These are phyloP conservation scores for Suhomyces bokatorum DNA, from an alignment of 1,139 yeast species.

Conservation along the genomic window DNA sequence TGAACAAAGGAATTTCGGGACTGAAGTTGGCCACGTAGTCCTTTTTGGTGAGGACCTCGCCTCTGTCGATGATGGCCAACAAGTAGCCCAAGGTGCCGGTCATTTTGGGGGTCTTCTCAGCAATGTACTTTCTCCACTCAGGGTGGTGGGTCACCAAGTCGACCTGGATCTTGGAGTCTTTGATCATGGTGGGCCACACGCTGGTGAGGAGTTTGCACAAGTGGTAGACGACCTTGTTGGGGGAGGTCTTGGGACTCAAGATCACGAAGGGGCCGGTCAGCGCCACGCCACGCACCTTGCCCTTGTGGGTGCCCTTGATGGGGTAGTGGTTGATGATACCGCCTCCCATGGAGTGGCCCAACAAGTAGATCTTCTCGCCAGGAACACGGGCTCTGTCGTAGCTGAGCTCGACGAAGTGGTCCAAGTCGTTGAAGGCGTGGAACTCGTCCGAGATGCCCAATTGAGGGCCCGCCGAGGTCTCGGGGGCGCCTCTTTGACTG, in stretches of 20 bases:
- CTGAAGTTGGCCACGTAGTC: constrained; percentile 44
- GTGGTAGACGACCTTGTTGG: constrained; percentile 48
- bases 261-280: constrained; percentile 69
- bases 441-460: constrained; percentile 69
- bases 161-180: constrained; percentile 56
- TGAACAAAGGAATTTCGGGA: constrained; percentile 37
- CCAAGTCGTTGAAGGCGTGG: constrained; percentile 67
- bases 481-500: constrained; percentile 90
- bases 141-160: constrained; percentile 59
- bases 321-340: constrained; percentile 77
- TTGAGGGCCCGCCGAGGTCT: constrained; percentile 59
- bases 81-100: constrained; percentile 45
- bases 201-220: constrained; percentile 51
- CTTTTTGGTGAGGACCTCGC: constrained; percentile 49
- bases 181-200: constrained; percentile 52
- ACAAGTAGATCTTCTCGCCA: constrained; percentile 52
- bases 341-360: constrained; percentile 98
- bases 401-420: constrained; percentile 52
- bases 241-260: constrained; percentile 59
- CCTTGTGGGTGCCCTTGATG: constrained; percentile 59
- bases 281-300: constrained; percentile 55
- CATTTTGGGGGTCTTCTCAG: constrained; percentile 38
- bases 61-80: constrained; percentile 67
- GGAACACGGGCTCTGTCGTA: constrained; percentile 25
- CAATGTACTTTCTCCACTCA: constrained; percentile 47